These are phyloP conservation scores for Leishmania tarentolae DNA, from an alignment of 208 protist species.

Conservation along the genomic window DNA sequence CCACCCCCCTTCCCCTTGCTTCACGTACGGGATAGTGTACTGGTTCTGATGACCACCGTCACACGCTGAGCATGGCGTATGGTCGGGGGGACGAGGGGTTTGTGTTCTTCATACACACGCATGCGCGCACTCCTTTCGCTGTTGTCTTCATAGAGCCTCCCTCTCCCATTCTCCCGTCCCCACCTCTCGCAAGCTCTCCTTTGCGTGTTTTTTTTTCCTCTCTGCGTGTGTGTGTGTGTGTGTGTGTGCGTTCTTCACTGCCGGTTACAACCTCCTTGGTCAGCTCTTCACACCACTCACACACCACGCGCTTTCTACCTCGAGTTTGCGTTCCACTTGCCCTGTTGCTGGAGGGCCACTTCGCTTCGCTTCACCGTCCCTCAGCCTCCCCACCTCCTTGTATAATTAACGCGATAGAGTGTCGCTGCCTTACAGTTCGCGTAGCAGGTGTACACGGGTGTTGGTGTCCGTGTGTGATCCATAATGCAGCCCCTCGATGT, in stretches of 20 bases:
- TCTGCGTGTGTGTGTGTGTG: background rate
- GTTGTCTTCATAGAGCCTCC: background rate
- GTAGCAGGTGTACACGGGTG: background rate
- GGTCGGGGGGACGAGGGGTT: background rate
- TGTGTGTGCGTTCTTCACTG: background rate
- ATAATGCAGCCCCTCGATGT: slow-evolving; percentile 37
- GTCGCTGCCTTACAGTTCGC: background rate
- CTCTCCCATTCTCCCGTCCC: background rate
- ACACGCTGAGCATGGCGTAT: background rate
- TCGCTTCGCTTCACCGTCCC: background rate
- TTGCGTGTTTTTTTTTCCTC: background rate
- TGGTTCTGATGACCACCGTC: background rate
- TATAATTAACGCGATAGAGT: background rate
- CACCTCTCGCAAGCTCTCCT: background rate
- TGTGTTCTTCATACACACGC: background rate
- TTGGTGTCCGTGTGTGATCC: background rate
- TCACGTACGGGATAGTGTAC: background rate
- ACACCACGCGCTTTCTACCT: background rate
- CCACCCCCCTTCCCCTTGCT: background rate
- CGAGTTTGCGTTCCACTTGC: background rate
- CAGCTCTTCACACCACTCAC: background rate
- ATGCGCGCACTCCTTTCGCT: slow-evolving; percentile 1
- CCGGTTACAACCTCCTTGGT: background rate
- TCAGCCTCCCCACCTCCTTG: too few species aligned
- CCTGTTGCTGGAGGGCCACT: background rate